Percentiles rank a stretch among this genome's conserved stretches.
phyloP scores from a whole-genome alignment of 345 rosid species.

The Capsella bursapastoris region DNA sequence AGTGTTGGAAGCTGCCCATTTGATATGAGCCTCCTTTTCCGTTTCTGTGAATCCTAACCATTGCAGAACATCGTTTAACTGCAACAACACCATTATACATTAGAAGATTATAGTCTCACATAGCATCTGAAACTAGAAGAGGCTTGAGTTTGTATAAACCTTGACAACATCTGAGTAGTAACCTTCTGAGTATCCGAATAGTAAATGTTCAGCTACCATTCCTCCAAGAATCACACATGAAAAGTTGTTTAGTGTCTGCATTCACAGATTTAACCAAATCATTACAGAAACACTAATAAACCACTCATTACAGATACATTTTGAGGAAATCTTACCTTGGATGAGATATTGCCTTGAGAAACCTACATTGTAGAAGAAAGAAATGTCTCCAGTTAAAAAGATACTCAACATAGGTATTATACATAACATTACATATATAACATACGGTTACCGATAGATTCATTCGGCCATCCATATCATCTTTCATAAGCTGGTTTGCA shows the following conservation, averaged over 20 bases:
- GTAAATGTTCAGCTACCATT: constrained; percentile 56
- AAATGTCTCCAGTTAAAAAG: not conserved
- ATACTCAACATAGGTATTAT: not conserved
- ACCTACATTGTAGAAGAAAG: constrained; percentile 38
- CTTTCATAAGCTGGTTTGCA: constrained; percentile 31
- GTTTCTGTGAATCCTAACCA: constrained; percentile 47
- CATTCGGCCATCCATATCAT: not conserved
- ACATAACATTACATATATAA: not conserved
- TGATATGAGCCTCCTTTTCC: constrained; percentile 48
- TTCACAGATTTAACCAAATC: not conserved
- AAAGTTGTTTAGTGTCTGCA: constrained; percentile 46
- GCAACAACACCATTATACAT: constrained; percentile 6
- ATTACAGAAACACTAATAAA: not conserved
- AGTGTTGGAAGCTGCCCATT: constrained; percentile 57
- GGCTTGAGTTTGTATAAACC: constrained; percentile 37
- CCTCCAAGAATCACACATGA: constrained; percentile 64
- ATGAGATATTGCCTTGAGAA: constrained; percentile 47
- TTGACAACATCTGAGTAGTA: constrained; percentile 53
- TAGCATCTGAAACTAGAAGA: not conserved
- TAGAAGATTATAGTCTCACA: not conserved
- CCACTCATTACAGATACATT: not conserved
- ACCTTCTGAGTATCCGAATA: constrained; percentile 56
- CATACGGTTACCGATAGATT: constrained; percentile 15
- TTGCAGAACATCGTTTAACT: constrained; percentile 49
- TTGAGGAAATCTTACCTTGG: constrained; percentile 46